phyloP scores from a whole-genome alignment of 2,329 filamentous ascomycete species.

The Pyrenochaeta sp. region DNA sequence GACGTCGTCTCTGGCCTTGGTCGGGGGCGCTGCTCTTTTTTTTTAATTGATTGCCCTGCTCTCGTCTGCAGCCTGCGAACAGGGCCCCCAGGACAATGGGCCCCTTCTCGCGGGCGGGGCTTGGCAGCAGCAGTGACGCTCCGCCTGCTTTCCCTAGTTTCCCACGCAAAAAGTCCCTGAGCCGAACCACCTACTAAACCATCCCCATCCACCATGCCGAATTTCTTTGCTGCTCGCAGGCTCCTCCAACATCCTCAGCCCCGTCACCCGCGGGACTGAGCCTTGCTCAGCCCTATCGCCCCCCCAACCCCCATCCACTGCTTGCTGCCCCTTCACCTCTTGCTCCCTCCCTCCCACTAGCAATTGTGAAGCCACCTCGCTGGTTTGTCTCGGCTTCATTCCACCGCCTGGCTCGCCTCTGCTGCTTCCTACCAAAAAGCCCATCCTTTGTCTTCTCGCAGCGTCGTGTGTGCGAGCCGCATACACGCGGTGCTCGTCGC shows the following conservation, averaged over 20 bases:
- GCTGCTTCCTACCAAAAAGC: slow-evolving; percentile 22
- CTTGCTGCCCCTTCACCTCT: slow-evolving; percentile 38
- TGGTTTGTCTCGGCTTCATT: slow-evolving; percentile 36
- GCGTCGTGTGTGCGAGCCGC: slow-evolving; percentile 22
- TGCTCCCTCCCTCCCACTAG: slow-evolving; percentile 13
- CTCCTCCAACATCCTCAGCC: slow-evolving; percentile 56
- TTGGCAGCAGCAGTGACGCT: slow-evolving; percentile 27
- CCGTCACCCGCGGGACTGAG: slow-evolving; percentile 61
- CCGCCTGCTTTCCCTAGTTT: slow-evolving; percentile 27
- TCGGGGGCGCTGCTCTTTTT: neutral
- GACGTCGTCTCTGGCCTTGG: slow-evolving; percentile 4
- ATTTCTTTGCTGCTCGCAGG: slow-evolving; percentile 52
- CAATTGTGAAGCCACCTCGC: slow-evolving; percentile 24
- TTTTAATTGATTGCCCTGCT: slow-evolving; percentile 6
- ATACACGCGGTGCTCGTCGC: slow-evolving; percentile 15
- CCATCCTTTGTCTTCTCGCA: slow-evolving; percentile 9
- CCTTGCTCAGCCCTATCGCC: slow-evolving; percentile 32
- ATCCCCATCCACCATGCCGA: slow-evolving; percentile 50
- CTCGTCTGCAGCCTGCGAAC: slow-evolving; percentile 2
- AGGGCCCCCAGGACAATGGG: slow-evolving; percentile 17
- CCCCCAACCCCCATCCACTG: too few relatives aligned
- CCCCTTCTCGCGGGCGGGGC: slow-evolving; percentile 25
- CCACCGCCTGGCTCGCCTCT: slow-evolving; percentile 33
- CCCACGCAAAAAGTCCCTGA: slow-evolving; percentile 43
- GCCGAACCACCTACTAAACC: slow-evolving; percentile 44